phyloP scores from a whole-genome alignment of 1,284 basidiomycete genomes.

The Cutaneotrichosporon dermatis region DNA sequence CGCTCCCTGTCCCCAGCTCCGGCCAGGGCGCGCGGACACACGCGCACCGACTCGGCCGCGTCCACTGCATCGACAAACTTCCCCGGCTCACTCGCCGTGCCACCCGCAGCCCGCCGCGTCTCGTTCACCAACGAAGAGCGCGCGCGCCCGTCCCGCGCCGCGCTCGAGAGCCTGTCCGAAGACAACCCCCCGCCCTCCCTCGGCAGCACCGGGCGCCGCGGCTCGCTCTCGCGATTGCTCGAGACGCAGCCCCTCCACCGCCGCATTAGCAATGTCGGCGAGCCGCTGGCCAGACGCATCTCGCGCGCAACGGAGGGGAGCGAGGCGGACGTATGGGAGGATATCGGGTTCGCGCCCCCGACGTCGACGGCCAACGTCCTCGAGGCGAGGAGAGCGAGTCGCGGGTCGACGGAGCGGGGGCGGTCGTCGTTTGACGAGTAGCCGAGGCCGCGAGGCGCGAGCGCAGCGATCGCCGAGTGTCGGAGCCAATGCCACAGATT shows the following conservation, averaged over 20 bases:
- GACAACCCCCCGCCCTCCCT: background rate
- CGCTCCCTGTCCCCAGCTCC: no score
- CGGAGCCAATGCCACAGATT: no score
- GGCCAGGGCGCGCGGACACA: no score
- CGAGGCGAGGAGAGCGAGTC: background rate
- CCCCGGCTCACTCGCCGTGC: background rate
- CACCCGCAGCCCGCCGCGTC: background rate
- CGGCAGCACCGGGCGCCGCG: background rate
- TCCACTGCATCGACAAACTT: background rate
- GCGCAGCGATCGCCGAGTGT: no score
- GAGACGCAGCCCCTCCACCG: background rate
- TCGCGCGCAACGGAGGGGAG: background rate
- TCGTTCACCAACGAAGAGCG: background rate
- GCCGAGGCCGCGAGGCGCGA: no score
- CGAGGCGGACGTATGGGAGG: background rate
- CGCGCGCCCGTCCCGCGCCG: background rate
- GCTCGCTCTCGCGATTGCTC: background rate
- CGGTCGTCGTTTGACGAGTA: no score
- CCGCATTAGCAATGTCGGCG: background rate
- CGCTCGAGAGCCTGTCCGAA: background rate
- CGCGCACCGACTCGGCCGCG: no score
- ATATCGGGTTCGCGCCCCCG: background rate
- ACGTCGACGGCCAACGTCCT: background rate
- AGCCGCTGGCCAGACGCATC: background rate
- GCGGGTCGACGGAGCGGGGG: background rate